Base-by-base conservation (phyloP, 352 stramenopile species). In the Pythium aquatile region DNA sequence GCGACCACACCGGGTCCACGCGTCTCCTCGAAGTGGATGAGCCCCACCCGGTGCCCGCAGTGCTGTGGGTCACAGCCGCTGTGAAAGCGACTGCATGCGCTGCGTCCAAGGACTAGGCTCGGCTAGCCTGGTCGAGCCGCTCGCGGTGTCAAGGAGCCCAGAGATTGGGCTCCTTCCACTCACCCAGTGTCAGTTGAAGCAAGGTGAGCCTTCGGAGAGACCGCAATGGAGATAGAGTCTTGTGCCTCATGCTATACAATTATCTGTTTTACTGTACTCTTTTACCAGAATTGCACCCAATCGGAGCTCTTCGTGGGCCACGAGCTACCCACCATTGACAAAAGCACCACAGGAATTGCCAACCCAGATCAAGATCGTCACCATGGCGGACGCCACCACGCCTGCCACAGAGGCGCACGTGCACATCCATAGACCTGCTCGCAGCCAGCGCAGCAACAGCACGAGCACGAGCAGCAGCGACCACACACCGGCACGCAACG, bases 391-490 rank as follows among this genome's bases (percentile, higher is more conserved):
- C 44, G 44, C 29, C 44, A 29, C 44, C 44, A 13, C 44, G 44
- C 44, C 29, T 6, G 44, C 44, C n/a, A 8, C 20, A n/a, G 44
- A 51, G 44, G 17, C 44, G 20, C 30, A 48, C 32, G 28, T 7
- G 33, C 32, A 48, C 17, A 11, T 14, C 48, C 48, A 51, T 24
- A n/a, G 3, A 30, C 44, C 10, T 16, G n/a, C n/a, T 13, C 44
- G 44, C n/a, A 51, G n/a, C 44, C 44, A 51, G 14, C 29, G 28
- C 28, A 42, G 20, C 33, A 49, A 48, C 37, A 52, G 39, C 55
- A 61, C 37, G 30, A 48, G 16, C 55, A 51, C n/a, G 10, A 24
- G 11, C 14, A 48, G 44, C 56, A 42, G 46, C 46, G 61, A 51
- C 17, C 44, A 28, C 44, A 14, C 35, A 39, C 40, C 61, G 29